These are phyloP conservation scores for Fusarium paranaense DNA, from an alignment of 2,329 filamentous ascomycete genomes.

Conservation along the genomic window DNA sequence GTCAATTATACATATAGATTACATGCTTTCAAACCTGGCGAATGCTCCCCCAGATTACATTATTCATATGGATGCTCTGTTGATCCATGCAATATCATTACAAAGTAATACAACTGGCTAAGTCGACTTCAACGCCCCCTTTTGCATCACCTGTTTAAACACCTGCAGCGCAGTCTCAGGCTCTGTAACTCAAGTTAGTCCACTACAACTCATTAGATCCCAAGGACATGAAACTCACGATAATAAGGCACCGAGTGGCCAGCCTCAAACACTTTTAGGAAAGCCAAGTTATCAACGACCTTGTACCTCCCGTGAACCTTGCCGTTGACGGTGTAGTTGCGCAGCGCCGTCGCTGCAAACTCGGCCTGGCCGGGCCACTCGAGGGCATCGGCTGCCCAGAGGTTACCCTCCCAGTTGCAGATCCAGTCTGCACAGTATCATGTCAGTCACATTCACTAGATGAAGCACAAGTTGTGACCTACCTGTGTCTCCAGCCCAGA, in stretches of 20 bases:
- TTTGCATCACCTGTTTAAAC: slow-evolving; percentile 44
- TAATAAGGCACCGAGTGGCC: slow-evolving; percentile 68
- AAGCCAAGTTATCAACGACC: slow-evolving; percentile 65
- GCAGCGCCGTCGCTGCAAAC: slow-evolving; percentile 51
- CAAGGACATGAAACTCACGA: slow-evolving; percentile 26
- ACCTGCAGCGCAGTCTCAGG: slow-evolving; percentile 43
- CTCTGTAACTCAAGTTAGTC: slow-evolving; percentile 28
- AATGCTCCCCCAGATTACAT: not conserved
- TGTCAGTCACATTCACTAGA: slow-evolving; percentile 1
- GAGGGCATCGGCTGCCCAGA: slow-evolving; percentile 59
- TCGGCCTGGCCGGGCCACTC: slow-evolving; percentile 53
- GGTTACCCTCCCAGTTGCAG: slow-evolving; percentile 68
- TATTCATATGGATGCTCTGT: not conserved
- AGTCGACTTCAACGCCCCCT: slow-evolving; percentile 34
- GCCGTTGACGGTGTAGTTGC: slow-evolving; percentile 61
- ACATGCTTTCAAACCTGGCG: not conserved
- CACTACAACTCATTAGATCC: not conserved
- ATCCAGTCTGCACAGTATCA: slow-evolving; percentile 59
- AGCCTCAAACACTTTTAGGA: slow-evolving; percentile 68
- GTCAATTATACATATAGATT: not conserved
- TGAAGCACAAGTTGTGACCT: not conserved
- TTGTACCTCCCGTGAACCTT: slow-evolving; percentile 62
- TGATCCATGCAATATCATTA: not conserved
- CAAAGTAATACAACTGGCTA: not conserved
- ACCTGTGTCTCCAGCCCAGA: slow-evolving; percentile 67